These are phyloP conservation scores for Nigrospora oryzae DNA, from an alignment of 2,329 filamentous ascomycete species.

Conservation along the genomic window DNA sequence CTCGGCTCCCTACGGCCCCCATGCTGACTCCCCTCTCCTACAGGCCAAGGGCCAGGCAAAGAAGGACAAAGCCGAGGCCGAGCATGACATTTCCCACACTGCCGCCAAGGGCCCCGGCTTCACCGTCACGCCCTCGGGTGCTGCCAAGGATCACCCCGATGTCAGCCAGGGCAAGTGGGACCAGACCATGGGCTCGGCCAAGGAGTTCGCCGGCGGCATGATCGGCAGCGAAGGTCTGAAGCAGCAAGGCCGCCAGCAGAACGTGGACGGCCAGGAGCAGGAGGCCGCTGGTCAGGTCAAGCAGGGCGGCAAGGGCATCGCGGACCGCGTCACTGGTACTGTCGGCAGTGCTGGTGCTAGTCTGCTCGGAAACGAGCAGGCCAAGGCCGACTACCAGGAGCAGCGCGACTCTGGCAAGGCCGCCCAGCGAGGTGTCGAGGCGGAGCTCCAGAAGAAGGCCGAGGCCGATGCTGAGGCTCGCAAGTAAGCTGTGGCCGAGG, in stretches of 20 bases:
- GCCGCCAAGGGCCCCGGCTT: constrained; percentile 66
- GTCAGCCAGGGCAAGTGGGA: constrained; percentile 71
- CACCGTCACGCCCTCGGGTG: constrained; percentile 59
- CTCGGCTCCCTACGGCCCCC: constrained; percentile 1
- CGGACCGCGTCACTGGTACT: constrained; percentile 60
- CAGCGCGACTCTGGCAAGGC: constrained; percentile 80
- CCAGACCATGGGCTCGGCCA: constrained; percentile 80
- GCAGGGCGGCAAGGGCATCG: constrained; percentile 62
- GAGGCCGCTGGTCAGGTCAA: constrained; percentile 76
- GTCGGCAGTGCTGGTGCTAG: constrained; percentile 65
- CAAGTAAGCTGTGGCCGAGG: background rate
- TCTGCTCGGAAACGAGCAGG: constrained; percentile 60
- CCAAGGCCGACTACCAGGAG: constrained; percentile 56
- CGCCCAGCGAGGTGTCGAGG: constrained; percentile 73
- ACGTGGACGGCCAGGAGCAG: constrained; percentile 68
- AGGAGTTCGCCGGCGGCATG: constrained; percentile 71
- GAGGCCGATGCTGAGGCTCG: constrained; percentile 19
- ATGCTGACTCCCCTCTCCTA: constrained; percentile 2
- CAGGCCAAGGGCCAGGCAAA: constrained; percentile 53
- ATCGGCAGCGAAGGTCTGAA: constrained; percentile 60
- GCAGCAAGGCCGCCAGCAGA: constrained; percentile 67
- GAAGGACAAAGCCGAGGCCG: constrained; percentile 55
- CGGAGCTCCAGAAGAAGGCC: constrained; percentile 68
- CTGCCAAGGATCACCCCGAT: constrained; percentile 64
- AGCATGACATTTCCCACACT: constrained; percentile 68